Evolutionary conservation across 2,329 filamentous ascomycete genomes (phyloP), one percentile per base, ranked within the genome.

Genomic region (Lithohypha guttulata): DNA sequence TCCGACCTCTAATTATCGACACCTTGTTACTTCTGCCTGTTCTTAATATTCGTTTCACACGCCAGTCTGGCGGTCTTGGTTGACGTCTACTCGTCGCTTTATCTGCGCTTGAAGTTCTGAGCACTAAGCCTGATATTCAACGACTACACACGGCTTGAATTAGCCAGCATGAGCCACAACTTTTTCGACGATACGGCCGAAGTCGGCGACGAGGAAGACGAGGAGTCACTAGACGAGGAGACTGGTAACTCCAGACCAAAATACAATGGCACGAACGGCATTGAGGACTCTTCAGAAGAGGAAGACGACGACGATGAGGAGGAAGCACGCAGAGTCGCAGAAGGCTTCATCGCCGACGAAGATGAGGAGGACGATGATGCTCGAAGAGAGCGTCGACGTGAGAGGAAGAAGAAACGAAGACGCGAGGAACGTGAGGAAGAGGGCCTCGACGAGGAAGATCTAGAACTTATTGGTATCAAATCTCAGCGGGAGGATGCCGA

Each of bases 271-370:
- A 53, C 56, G 22, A 61, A 64, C 32, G 58, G 68, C 34, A 62
- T 84, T 39, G 80, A 89, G 53, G 86, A 94, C 61, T 93, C 84
- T 0, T 93, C 84, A 53, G 86, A 93, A 52, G 86, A 94, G 55
- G 86, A 93, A 47, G 84, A 93, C 22, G 84, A 93, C 41, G 85
- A 93, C 39, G 85, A 94, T 43, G 86, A 94, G 42, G 86, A 94
- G 56, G 86, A 91, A 57, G 85, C 84, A 53, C 80, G 77, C 47
- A 75, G 77, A 51, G 80, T 93, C 49, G 83, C 83, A 37, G 86
- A 93, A 66, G 89, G 87, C 18, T 98, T 96, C 64, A 95, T 98
- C 50, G 85, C 93, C 47, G 85, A 93, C 54, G 81, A 85, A 51
- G 80, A 85, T 38, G 81, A 84, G 44, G 81, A 85, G 49, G 81